Percentiles rank a stretch among this genome's conserved stretches.
Evolutionary conservation across 2,329 filamentous ascomycete species (phyloP).

Genomic region (Cytospora paraplurivora): DNA sequence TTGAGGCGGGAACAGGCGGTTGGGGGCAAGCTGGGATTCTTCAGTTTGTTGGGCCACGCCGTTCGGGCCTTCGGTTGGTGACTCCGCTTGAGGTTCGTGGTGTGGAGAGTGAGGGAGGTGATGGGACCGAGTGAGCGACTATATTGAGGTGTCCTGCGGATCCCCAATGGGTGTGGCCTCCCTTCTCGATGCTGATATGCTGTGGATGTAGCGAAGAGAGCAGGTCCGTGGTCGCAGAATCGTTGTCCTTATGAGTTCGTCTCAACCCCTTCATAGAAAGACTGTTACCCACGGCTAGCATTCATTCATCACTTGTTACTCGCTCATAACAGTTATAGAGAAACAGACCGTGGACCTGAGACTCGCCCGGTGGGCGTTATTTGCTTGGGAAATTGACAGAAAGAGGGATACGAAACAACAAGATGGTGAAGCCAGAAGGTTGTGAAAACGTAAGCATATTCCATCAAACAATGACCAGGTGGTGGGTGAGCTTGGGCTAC

Average conservation of each 20-base stretch:
- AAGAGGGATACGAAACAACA: neutral
- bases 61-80: no score
- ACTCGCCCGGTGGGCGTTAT: conserved; percentile 3
- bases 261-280: no score
- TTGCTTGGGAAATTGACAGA: conserved; percentile 3
- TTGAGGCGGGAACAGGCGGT: no score
- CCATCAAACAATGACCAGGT: conserved; percentile 5
- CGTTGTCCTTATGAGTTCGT: neutral
- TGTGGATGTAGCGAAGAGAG: neutral
- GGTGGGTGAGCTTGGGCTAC: neutral
- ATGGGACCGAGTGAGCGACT: neutral
- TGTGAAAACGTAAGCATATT: neutral
- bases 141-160: neutral
- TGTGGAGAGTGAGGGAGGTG: neutral
- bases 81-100: neutral
- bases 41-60: no score
- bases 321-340: neutral
- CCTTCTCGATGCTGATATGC: neutral
- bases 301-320: neutral
- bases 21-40: no score
- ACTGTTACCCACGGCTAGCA: no score
- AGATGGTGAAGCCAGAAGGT: neutral
- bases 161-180: neutral
- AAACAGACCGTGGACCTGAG: conserved; percentile 4
- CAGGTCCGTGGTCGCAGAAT: neutral